Base-by-base conservation (phyloP, 495 filamentous ascomycete genomes). In the Clohesyomyces aquaticus region DNA sequence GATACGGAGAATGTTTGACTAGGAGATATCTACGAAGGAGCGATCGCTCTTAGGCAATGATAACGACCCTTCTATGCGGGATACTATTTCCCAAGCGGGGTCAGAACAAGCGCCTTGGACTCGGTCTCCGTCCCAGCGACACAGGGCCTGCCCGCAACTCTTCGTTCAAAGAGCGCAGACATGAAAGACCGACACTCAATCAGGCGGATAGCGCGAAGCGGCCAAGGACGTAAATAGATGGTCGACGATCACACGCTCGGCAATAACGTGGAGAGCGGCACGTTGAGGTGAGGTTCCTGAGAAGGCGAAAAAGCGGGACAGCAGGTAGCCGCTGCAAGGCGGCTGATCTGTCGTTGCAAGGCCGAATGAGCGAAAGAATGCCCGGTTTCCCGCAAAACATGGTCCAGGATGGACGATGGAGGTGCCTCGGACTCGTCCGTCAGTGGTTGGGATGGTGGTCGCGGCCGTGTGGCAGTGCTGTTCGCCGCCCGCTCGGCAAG, bases 241-340 rank as follows among this genome's bases (percentile, higher is more conserved):
- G 18, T 26, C 28, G 25, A 26, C 21, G 49, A 26, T 52, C 49
- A 52, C 49, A 14, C 42, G 25, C 32, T 53, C 23, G 50, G 22
- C n/a, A 14, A 28, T n/a, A 14, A 48, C 6, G 26, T 27, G 4
- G 21, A 10, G 4, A 28, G 21, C 8, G 22, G 18, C 38, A 18
- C 4, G 18, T 26, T 42, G 22, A 9, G 32, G 35, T 14, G 11
- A 29, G 42, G 50, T 53, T 23, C 49, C 41, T 52, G 51, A 52
- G 18, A 25, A 27, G 47, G 28, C 49, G 50, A 25, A 26, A 43
- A 28, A 11, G 45, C 59, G 59, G 65, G 50, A 23, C 32, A 60
- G 66, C 49, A 53, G 16, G 32, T 28, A 68, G 56, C 66, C 55
- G 66, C 55, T 60, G 66, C 66, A 68, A 55, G 66, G 61, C 19